phyloP scores from a whole-genome alignment of 371 early-diverging fungal genomes.

The Paraphysoderma sedebokerense region DNA sequence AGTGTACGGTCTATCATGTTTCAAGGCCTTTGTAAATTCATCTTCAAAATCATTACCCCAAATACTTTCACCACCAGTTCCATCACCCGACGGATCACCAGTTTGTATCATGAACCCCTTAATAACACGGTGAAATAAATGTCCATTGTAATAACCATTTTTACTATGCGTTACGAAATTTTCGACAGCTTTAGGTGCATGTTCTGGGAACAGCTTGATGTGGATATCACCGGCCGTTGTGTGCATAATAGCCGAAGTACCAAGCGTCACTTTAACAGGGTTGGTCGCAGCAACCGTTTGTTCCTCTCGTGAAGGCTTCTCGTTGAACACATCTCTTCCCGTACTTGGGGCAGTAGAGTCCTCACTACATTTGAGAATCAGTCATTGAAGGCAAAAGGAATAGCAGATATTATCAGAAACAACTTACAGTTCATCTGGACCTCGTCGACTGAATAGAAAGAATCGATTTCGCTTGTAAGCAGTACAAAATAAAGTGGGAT shows the following conservation, averaged over 20 bases:
- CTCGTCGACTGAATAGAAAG: conserved; percentile 71
- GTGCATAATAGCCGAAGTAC: conserved; percentile 60
- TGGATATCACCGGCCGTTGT: conserved; percentile 76
- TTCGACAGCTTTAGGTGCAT: conserved; percentile 83
- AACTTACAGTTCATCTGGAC: conserved; percentile 52
- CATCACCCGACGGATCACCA: conserved; percentile 51
- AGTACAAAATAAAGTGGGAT: conserved; percentile 79
- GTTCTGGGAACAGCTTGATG: conserved; percentile 61
- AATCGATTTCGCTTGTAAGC: conserved; percentile 83
- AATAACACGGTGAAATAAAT: conserved; percentile 45
- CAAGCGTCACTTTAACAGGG: conserved; percentile 31
- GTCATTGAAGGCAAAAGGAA: neutral
- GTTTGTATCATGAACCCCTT: conserved; percentile 43
- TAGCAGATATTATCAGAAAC: conserved; percentile 2
- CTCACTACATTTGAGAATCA: too few species aligned
- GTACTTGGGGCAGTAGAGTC: too few species aligned
- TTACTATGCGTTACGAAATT: conserved; percentile 71
- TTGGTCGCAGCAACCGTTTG: conserved; percentile 62
- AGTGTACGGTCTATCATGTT: conserved; percentile 76
- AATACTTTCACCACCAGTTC: conserved; percentile 90
- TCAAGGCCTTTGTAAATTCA: conserved; percentile 62
- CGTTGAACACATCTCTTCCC: conserved; percentile 87
- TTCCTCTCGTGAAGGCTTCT: conserved; percentile 89
- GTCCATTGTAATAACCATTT: conserved; percentile 54
- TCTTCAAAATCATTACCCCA: conserved; percentile 94